phyloP scores from a whole-genome alignment of 176 grass and related monocot species.

The Oryza australiensis region DNA sequence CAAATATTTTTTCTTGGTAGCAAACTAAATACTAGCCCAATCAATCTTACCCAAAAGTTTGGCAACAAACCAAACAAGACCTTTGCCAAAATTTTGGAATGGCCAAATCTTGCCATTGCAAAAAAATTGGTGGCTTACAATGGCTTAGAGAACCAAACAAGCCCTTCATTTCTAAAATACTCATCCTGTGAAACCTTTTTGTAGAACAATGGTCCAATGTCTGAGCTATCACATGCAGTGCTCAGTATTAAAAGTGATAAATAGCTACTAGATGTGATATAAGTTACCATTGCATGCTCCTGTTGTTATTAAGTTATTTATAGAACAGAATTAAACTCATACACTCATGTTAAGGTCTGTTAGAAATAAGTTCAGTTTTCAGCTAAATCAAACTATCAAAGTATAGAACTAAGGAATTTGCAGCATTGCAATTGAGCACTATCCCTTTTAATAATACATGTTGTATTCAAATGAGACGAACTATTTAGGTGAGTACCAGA shows the following conservation, averaged over 20 bases:
- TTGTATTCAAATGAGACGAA: background rate
- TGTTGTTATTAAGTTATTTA: background rate
- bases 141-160: too few species aligned
- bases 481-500: background rate
- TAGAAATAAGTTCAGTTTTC: background rate
- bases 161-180: constrained; percentile 5
- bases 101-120: too few species aligned
- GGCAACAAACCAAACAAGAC: too few species aligned
- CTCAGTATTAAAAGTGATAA: background rate
- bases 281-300: background rate
- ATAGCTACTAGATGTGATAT: background rate
- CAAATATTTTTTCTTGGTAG: too few species aligned
- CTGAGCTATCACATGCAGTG: background rate
- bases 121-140: too few species aligned
- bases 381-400: background rate
- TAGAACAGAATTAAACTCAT: background rate
- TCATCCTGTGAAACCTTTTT: background rate
- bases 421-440: constrained; percentile 7
- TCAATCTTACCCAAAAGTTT: too few species aligned
- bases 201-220: background rate
- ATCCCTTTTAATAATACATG: background rate
- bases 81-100: too few species aligned
- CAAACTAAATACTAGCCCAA: too few species aligned
- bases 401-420: background rate
- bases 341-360: background rate